Evolutionary conservation across 1,284 basidiomycete species (phyloP), one percentile per base, ranked within the genome.

Genomic region (Cryptococcus sp.): DNA sequence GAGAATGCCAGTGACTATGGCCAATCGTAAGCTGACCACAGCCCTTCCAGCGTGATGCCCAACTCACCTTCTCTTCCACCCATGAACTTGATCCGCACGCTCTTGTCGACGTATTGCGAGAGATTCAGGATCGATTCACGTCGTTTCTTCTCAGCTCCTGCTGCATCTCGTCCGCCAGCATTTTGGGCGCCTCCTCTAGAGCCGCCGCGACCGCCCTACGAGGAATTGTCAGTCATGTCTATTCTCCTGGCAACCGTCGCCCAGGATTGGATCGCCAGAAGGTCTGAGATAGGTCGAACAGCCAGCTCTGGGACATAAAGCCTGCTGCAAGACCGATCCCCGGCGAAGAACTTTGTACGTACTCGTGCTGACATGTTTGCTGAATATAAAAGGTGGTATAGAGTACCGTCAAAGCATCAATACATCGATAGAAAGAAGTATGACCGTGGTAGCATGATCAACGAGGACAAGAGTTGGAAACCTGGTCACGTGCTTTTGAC

Each of bases 111-210:
- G 72, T 96, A 98, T 76, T 95, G 94, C 57, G 89, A 86, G 43
- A 99, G 85, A 79, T 98, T 94, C 29, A 99, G 85, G 77, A 99
- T 98, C 34, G 91, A 91, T 79, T 99, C 95, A 50, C 91, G 86
- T 77, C 91, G 93, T 50, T 92, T 91, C 77, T 92, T 92, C 65
- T 93, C 91, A 2, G 29, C 29, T 34, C 29, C 29, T 17, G 67
- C 68, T 46, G 61, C 38, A 16, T 60, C 59, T 5, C 55, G 52
- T 10, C 59, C 60, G n/a, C 65, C 70, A 22, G 60, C 61, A 25
- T 44, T 22, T 20, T 59, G 63, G 11, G 67, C 71, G n/a, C 72
- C 70, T 37, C 70, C 74, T 52, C 78, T 62, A 38, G 63, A 46
- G 15, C 72, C 67, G 13, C 74, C 75, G 50, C 76, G 70, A 46